Percentiles rank a stretch among this genome's conserved stretches.
These are phyloP conservation scores for Didymella glomerata DNA, from an alignment of 2,329 filamentous ascomycete genomes.

Conservation along the genomic window DNA sequence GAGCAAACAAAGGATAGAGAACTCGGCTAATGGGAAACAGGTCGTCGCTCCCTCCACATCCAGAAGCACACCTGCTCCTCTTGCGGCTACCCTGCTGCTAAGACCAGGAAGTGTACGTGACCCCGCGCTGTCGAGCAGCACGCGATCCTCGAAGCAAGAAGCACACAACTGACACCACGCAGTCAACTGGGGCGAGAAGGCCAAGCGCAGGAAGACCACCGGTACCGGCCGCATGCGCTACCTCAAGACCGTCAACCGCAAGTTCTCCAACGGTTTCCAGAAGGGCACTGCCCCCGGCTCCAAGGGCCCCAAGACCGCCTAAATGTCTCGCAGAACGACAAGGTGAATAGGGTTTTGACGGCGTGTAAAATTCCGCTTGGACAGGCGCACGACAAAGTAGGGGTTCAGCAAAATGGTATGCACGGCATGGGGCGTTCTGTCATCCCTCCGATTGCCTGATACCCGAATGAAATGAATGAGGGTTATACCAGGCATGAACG, in stretches of 20 bases:
- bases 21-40: constrained; percentile 59
- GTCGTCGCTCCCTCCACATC: constrained; percentile 97
- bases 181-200: constrained; percentile 99
- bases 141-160: constrained; percentile 9
- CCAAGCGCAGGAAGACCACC: constrained; percentile 99
- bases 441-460: constrained; percentile 47
- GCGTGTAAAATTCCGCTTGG: constrained; percentile 39
- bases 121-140: constrained; percentile 17
- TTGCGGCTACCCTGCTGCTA: constrained; percentile 97
- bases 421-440: constrained; percentile 51
- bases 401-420: constrained; percentile 48
- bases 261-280: constrained; percentile 99
- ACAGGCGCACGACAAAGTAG: constrained; percentile 44
- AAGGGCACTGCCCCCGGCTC: constrained; percentile 85
- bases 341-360: constrained; percentile 30
- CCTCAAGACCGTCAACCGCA: constrained; percentile 89
- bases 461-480: constrained; percentile 42
- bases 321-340: constrained; percentile 29
- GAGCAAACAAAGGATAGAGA: constrained; percentile 20
- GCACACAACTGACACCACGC: constrained; percentile 43
- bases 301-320: constrained; percentile 65
- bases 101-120: constrained; percentile 96
- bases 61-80: constrained; percentile 98
- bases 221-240: constrained; percentile 96
- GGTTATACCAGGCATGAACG: constrained; percentile 49